Evolutionary conservation across 2,329 filamentous ascomycete species (phyloP), one percentile per base, ranked within the genome.

Genomic region (Venturia effusa): DNA sequence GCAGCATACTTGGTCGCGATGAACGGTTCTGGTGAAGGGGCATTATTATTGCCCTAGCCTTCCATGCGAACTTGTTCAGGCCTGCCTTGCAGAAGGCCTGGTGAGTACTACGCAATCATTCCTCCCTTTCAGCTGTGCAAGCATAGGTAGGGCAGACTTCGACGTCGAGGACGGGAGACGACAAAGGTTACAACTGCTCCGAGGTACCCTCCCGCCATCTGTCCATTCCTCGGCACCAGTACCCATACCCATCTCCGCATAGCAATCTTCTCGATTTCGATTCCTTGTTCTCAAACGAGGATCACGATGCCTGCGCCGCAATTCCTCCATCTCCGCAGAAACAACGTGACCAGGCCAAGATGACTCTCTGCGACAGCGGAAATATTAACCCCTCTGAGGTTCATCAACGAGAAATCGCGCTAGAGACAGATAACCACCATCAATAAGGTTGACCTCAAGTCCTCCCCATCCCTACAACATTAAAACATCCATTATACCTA

Each of bases 31-130:
- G n/a, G n/a, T n/a, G n/a, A n/a, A n/a, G n/a, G n/a, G n/a, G n/a
- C n/a, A n/a, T n/a, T n/a, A n/a, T n/a, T n/a, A n/a, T n/a, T n/a
- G n/a, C n/a, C n/a, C n/a, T n/a, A n/a, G n/a, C n/a, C n/a, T n/a
- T n/a, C n/a, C n/a, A n/a, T n/a, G n/a, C n/a, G n/a, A n/a, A n/a
- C n/a, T n/a, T n/a, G n/a, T n/a, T n/a, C n/a, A n/a, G n/a, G n/a
- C n/a, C n/a, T n/a, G n/a, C n/a, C n/a, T n/a, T n/a, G n/a, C n/a
- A n/a, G n/a, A n/a, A n/a, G n/a, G n/a, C n/a, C n/a, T n/a, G n/a
- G n/a, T n/a, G n/a, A n/a, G n/a, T n/a, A n/a, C n/a, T 34, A 57
- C 51, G 51, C 51, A 57, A 57, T 57, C 51, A n/a, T n/a, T 4
- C 51, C 8, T 17, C 15, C 15, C 30, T 0, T 34, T 34, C 51